phyloP scores from a whole-genome alignment of 176 grass and related monocot species.

The barley (Hordeum vulgare) region MorexV3_pseudomolecules_assembly NC_058521.1:323689956-323690455 shows the following conservation, averaged over 20 bases:
- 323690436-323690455: slow-evolving; percentile 98
- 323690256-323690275: no score
- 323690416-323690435: background rate
- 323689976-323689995: background rate
- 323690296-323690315: background rate
- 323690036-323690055: background rate
- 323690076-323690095: no score
- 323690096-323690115: no score
- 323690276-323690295: background rate
- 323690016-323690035: background rate
- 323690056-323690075: background rate
- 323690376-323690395: background rate
- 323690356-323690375: background rate
- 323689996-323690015: background rate
- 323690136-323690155: no score
- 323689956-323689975: background rate
- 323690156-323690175: no score
- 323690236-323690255: no score
- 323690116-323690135: no score
- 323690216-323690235: no score
- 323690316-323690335: background rate
- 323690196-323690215: no score
- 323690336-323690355: background rate
- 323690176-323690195: no score
- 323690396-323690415: background rate